These are phyloP conservation scores for Chytriomyces sp. DNA, from an alignment of 192 early-diverging fungal genomes.

Conservation along the genomic window DNA sequence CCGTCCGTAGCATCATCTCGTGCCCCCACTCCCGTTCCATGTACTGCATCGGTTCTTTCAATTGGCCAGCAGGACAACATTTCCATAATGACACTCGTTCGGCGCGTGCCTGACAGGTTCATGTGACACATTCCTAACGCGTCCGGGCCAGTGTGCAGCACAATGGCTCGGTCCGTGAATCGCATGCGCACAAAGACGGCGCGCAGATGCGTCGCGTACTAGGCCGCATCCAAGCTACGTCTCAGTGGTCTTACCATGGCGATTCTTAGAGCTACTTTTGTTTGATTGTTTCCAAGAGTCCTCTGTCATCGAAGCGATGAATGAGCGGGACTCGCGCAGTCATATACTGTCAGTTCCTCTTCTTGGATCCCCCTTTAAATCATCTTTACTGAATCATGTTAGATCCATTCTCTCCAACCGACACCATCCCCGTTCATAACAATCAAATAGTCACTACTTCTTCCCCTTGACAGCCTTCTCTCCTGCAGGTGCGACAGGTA, in stretches of 20 bases:
- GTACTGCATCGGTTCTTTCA: constrained; percentile 83
- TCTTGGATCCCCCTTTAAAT: background rate
- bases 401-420: too few relatives aligned
- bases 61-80: constrained; percentile 58
- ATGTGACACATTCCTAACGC: constrained; percentile 55
- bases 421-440: background rate
- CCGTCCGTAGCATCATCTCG: constrained; percentile 66
- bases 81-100: constrained; percentile 59
- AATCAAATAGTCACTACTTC: background rate
- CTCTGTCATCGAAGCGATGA: background rate
- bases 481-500: background rate
- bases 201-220: constrained; percentile 60
- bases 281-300: constrained; percentile 69
- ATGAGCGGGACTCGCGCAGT: background rate
- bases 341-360: background rate
- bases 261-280: constrained; percentile 45
- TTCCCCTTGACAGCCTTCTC: constrained; percentile 2
- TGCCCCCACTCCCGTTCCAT: constrained; percentile 67
- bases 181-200: constrained; percentile 59
- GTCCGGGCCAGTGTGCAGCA: constrained; percentile 52
- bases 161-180: constrained; percentile 80
- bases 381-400: too few relatives aligned
- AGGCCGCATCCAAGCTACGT: constrained; percentile 65
- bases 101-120: constrained; percentile 65
- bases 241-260: constrained; percentile 60